Evolutionary conservation across 306 rosid species (phyloP), one percentile per base, ranked within the genome.

Genomic region (Vigna mungo): DNA sequence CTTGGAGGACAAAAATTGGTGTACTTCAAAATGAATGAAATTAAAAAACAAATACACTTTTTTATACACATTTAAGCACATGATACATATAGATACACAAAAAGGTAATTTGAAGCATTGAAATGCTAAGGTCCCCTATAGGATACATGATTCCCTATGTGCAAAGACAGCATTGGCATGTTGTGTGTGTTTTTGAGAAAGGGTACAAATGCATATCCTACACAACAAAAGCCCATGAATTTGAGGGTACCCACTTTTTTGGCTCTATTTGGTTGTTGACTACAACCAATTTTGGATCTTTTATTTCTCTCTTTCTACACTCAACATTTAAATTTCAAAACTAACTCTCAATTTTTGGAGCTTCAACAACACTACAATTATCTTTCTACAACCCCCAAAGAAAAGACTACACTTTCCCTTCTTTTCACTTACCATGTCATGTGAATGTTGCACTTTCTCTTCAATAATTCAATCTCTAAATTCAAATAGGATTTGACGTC

Each of bases 301-400:
- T 74, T 32, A 21, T 36, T 36, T 6, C 7, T 36, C 9, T 6
- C 32, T 68, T 78, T 34, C 32, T 74, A 65, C 66, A 56, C 60
- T 34, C 59, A 11, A 2, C 39, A 44, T 71, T 81, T 76, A 21
- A 82, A 77, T 4, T 79, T 83, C 64, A 37, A 53, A 83, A 83
- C 56, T 25, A 63, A 49, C 14, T 13, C 27, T 68, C 49, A 17
- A 46, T 1, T 55, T 18, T 78, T 18, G 61, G 75, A 56, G 27
- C 37, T 76, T 54, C 36, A 20, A 54, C 15, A 18, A 54, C 7
- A 54, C 68, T 34, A 56, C 7, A 18, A 68, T n/a, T 18, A 23
- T 71, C 34, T n/a, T 36, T 64, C 23, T 0, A 6, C 21, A 15
- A 1, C 32, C 9, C 36, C 8, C 3, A 43, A 43, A 2, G 8